Evolutionary conservation across 2,329 filamentous ascomycete genomes (phyloP).

Genomic region (Phialophora chinensis): DNA sequence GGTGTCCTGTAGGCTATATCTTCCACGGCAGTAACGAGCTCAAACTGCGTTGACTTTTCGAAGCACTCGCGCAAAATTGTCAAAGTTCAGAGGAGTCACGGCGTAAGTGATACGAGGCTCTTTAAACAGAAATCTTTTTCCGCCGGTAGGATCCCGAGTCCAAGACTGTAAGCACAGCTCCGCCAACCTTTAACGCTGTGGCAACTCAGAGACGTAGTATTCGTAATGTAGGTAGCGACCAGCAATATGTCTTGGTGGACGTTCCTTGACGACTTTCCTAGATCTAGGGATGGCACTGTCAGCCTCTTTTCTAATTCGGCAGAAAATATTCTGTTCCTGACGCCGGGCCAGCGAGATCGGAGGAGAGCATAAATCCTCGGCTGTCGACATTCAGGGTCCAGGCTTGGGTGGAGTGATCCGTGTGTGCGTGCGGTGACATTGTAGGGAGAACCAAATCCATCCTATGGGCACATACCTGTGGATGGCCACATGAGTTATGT

Average conservation of each 20-base stretch:
- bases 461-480: no score
- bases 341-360: background rate
- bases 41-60: background rate
- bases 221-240: background rate
- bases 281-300: conserved; percentile 1
- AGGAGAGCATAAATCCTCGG: conserved; percentile 1
- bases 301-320: conserved; percentile 4
- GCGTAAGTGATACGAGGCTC: background rate
- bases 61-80: background rate
- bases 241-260: background rate
- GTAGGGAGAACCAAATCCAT: no score
- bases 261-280: background rate
- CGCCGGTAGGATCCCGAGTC: background rate
- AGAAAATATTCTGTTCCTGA: conserved; percentile 1
- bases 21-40: background rate
- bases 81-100: background rate
- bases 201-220: background rate
- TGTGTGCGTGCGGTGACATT: no score
- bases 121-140: background rate
- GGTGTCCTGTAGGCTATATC: background rate
- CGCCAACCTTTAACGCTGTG: background rate
- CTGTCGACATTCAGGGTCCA: background rate
- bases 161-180: conserved; percentile 12
- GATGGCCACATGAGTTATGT: no score
- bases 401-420: background rate